Base-by-base conservation (phyloP, 2,329 filamentous ascomycete species). In the Sodiomyces alkalinus region DNA sequence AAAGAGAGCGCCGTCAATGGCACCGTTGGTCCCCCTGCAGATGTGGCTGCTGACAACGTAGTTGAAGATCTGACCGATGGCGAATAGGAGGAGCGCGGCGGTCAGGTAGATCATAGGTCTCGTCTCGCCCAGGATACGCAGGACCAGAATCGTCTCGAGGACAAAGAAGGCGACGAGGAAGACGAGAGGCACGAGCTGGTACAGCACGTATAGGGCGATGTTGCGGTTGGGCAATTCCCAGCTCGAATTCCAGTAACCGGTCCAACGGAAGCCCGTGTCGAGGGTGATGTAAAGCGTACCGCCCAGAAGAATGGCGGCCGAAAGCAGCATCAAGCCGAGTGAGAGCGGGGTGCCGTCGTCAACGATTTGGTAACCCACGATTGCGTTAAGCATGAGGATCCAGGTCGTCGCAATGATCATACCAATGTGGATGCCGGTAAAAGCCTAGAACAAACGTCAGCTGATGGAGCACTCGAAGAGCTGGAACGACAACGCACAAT, bases 231-330 rank as follows among this genome's bases (percentile, higher is more conserved):
- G 74, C 2, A 60, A 48, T 0, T 53, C 42, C 15, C 62, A 56
- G 35, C 73, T 79, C 18, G 57, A 55, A 36, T 78, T 53, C 62
- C 83, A 98, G 48, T 75, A 76, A 25, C 68, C 68, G 1, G 87
- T 93, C 74, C 81, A 96, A 39, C 63, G 59, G 49, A 83, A 86
- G 11, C 80, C 87, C 1, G 87, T 96, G 49, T 98, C 90, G 36
- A 98, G 75, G 9, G 85, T 80, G 46, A 98, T 92, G 52, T 94
- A 98, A 19, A 86, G 87, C 2, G 86, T 92, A 32, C 90, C 90
- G 36, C 96, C 62, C 44, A 96, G 80, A 30, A 96, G 59, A 10
- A 71, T 58, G 8, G 62, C 53, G 1, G 79, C 76, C 10, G 87
- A 94, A 22, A 58, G 58, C 28, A 76, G 37, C 29, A 92, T 73